These are phyloP conservation scores for Saturnispora ahearnii DNA, from an alignment of 805 yeast species.

Conservation along the genomic window DNA sequence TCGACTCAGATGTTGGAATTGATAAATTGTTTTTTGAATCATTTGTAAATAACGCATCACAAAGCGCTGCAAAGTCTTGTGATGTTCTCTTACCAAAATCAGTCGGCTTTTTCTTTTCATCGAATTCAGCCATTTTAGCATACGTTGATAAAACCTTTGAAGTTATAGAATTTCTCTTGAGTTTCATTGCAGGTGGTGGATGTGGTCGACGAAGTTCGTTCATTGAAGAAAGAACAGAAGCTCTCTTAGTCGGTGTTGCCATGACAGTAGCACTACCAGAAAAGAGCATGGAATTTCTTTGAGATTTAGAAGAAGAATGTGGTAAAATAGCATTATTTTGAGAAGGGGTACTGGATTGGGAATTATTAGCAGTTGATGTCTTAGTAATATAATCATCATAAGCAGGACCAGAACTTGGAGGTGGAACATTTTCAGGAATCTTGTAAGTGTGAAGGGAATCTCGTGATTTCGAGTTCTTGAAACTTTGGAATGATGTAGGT, in stretches of 20 bases:
- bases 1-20: slow-evolving; percentile 33
- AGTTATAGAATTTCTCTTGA: slow-evolving; percentile 63
- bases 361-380: slow-evolving; percentile 9
- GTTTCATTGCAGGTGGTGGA: slow-evolving; percentile 14
- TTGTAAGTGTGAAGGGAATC: slow-evolving; percentile 13
- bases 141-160: slow-evolving; percentile 62
- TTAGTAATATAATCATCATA: slow-evolving; percentile 16
- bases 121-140: slow-evolving; percentile 50
- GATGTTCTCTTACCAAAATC: slow-evolving; percentile 69
- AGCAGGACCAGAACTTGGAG: slow-evolving; percentile 13
- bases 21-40: slow-evolving; percentile 32
- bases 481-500: slow-evolving; percentile 37
- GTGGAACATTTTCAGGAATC: slow-evolving; percentile 1
- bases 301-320: slow-evolving; percentile 2
- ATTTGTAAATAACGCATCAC: slow-evolving; percentile 70
- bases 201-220: slow-evolving; percentile 5
- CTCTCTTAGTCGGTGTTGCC: slow-evolving; percentile 18
- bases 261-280: slow-evolving; percentile 10
- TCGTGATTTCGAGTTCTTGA: slow-evolving; percentile 14
- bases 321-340: not conserved
- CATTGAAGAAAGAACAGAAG: slow-evolving; percentile 14
- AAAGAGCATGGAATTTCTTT: slow-evolving; percentile 9
- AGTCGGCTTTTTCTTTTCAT: slow-evolving; percentile 57
- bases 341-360: slow-evolving; percentile 1
- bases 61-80: slow-evolving; percentile 66